Base-by-base conservation (phyloP, 208 protist species). In the Acanthamoeba culbertsoni region DNA sequence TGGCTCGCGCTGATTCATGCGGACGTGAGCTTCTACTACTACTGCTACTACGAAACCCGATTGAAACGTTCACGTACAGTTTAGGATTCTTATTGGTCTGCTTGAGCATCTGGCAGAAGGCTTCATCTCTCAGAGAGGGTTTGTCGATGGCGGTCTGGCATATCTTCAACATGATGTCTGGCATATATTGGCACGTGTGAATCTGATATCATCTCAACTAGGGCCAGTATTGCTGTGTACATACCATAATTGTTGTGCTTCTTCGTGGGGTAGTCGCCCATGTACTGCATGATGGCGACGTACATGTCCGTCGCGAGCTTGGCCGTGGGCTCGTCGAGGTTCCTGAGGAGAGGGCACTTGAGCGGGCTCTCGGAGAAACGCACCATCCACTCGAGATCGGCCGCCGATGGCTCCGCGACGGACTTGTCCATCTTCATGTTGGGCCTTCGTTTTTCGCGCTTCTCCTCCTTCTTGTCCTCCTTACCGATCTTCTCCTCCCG, bases 51-150 rank as follows among this genome's bases (percentile, higher is more conserved):
- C 62, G 33, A 40, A 37, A 7, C 26, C 28, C 26, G 35, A 77
- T 14, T 20, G 40, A 86, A 40, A 86, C 6, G 75, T 5, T n/a
- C 6, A 37, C 51, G 88, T 77, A 93, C 88, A 40, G 53, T 48
- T 53, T 84, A 23, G 59, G 55, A 23, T 95, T 94, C 43, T 95
- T 79, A 40, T 68, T 91, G 46, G 94, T 12, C 93, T 95, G 94
- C 46, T 95, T 90, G 53, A 94, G 90, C 18, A 95, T 28, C 48
- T 95, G 94, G 92, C 92, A 86, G 28, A 86, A 95, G 33, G 95
- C 59, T 65, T 95, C 94, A 40, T 95, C 94, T 16, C 94, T n/a
- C 43, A 95, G 37, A 40, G 45, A 59, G 20, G 40, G 37, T 18
- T 28, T 59, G 42, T 93, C 88, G 51, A 84, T 77, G 71, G 59